Conservation (phyloP, 2,329 filamentous ascomycete genomes). For the Metarhizium anisopliae region DNA sequence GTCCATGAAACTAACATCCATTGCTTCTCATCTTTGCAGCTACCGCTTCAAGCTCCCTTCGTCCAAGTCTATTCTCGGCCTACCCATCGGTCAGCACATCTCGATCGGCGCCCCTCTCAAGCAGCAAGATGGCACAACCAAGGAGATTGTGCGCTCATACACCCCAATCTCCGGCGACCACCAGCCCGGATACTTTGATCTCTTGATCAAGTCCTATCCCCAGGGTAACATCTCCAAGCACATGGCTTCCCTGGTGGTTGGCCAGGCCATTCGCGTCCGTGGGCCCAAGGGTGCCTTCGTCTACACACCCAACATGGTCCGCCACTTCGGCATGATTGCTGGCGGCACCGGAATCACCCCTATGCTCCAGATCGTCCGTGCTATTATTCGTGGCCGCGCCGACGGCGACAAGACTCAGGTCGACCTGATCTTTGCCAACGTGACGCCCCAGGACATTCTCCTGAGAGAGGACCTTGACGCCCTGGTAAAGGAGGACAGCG, state of each 20-base stretch:
- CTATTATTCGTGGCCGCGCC: constrained; percentile 72
- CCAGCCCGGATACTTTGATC: constrained; percentile 85
- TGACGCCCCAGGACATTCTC: constrained; percentile 85
- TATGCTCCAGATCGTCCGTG: constrained; percentile 93
- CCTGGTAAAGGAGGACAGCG: constrained; percentile 65
- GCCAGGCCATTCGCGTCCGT: constrained; percentile 79
- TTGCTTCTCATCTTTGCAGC: constrained; percentile 30
- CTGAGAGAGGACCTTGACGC: constrained; percentile 85
- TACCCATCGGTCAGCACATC: constrained; percentile 98
- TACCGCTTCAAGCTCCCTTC: constrained; percentile 88
- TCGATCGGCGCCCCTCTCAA: constrained; percentile 74
- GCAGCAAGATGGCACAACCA: constrained; percentile 59
- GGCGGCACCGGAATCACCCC: constrained; percentile 97
- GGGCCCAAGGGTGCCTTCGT: constrained; percentile 98
- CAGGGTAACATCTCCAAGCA: constrained; percentile 96
- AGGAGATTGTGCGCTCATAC: constrained; percentile 86
- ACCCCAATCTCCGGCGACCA: constrained; percentile 87
- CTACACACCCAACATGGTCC: constrained; percentile 94
- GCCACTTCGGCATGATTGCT: constrained; percentile 95
- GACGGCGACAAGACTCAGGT: constrained; percentile 80
- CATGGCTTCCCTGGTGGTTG: constrained; percentile 73
- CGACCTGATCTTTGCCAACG: constrained; percentile 95
- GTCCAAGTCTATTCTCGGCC: constrained; percentile 73
- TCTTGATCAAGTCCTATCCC: constrained; percentile 96
- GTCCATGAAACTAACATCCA: background rate